Conservation (phyloP, 805 yeast species). For the Nakazawaea molendinolei region DNA sequence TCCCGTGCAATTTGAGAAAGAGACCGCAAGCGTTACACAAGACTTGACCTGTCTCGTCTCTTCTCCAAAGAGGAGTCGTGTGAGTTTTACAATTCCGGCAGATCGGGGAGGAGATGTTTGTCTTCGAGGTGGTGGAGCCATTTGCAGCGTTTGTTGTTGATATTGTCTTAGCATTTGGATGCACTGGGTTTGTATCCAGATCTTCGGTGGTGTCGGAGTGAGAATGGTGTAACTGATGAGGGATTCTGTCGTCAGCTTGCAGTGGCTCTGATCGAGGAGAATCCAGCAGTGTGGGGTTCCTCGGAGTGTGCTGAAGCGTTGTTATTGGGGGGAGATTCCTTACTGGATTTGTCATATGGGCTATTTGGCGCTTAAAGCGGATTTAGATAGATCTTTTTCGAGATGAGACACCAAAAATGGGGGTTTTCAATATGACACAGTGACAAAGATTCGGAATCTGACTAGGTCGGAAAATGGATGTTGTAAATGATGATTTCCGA, state of each 20-base stretch:
- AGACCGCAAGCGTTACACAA: constrained; percentile 93
- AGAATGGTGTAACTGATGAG: constrained; percentile 1
- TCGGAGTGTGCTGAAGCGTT: constrained; percentile 5
- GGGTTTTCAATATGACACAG: no score
- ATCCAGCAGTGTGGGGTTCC: not conserved
- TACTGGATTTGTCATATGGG: constrained; percentile 5
- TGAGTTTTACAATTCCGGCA: constrained; percentile 91
- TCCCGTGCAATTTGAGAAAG: constrained; percentile 82
- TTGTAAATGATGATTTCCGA: no score
- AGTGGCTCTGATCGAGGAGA: not conserved
- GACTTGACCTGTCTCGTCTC: constrained; percentile 88
- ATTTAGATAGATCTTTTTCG: not conserved
- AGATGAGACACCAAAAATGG: no score
- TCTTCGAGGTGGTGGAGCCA: constrained; percentile 60
- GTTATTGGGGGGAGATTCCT: constrained; percentile 11
- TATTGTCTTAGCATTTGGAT: constrained; percentile 60
- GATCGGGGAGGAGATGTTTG: constrained; percentile 57
- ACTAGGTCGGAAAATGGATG: no score
- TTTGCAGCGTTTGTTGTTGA: constrained; percentile 44
- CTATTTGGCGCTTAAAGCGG: not conserved
- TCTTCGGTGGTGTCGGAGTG: constrained; percentile 14
- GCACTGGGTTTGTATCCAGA: constrained; percentile 27
- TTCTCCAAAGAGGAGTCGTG: constrained; percentile 91
- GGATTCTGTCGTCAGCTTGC: not conserved
- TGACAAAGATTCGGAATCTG: no score